These are phyloP conservation scores for Monosporascus sp. DNA, from an alignment of 2,329 filamentous ascomycete species.

Conservation along the genomic window DNA sequence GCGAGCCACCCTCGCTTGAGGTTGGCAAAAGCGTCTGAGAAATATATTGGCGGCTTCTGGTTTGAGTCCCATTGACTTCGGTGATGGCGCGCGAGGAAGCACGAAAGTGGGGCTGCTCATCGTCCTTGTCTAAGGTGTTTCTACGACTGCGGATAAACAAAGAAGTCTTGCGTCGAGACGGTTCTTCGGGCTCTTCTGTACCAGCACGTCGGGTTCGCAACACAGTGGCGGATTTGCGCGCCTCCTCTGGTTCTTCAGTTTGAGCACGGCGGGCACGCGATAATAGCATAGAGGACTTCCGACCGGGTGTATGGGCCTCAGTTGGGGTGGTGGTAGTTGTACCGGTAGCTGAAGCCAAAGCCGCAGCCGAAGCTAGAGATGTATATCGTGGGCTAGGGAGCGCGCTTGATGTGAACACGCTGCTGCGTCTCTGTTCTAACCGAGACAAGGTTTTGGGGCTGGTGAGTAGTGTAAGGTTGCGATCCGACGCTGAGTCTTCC, in stretches of 20 bases:
- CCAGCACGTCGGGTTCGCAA: constrained; percentile 38
- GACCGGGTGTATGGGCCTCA: constrained; percentile 31
- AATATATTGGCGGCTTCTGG: constrained; percentile 33
- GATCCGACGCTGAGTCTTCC: constrained; percentile 27
- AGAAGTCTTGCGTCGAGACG: constrained; percentile 34
- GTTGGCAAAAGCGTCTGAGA: constrained; percentile 31
- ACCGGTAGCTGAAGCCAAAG: background rate
- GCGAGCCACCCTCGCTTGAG: constrained; percentile 25
- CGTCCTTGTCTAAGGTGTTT: constrained; percentile 41
- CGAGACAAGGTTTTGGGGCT: constrained; percentile 46
- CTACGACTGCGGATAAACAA: constrained; percentile 41
- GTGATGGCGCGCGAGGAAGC: constrained; percentile 54
- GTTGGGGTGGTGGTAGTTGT: constrained; percentile 33
- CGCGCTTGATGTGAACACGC: constrained; percentile 38
- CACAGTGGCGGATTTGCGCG: constrained; percentile 41
- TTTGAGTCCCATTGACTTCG: constrained; percentile 39
- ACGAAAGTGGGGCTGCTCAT: constrained; percentile 46
- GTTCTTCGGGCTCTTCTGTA: constrained; percentile 42
- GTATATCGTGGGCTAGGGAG: constrained; percentile 38
- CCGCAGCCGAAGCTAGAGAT: constrained; percentile 10
- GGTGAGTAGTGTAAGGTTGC: constrained; percentile 28
- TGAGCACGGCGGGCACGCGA: constrained; percentile 40
- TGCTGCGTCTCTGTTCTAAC: constrained; percentile 48
- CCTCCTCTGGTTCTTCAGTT: constrained; percentile 47
- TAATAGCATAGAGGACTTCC: constrained; percentile 50